Evolutionary conservation across 306 rosid species (phyloP).

Genomic region (Canavalia ensiformis): DNA sequence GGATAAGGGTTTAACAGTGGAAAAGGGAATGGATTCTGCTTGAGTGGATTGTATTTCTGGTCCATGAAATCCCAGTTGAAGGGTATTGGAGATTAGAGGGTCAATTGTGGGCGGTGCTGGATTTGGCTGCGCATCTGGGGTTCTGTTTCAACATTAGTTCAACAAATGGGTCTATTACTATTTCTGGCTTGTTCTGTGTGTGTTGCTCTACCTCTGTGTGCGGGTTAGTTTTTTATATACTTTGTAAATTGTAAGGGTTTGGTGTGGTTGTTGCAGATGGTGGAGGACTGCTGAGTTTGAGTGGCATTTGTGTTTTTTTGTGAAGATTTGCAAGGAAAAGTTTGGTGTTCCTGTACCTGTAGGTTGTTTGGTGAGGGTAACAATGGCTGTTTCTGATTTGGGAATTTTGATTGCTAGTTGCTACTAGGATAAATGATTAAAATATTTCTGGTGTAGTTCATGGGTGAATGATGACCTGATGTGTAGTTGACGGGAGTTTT

Average conservation of each 20-base stretch:
- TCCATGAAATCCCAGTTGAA: neutral
- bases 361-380: neutral
- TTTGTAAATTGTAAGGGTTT: neutral
- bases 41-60: neutral
- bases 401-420: neutral
- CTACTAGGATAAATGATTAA: neutral
- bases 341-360: neutral
- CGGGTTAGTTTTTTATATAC: neutral
- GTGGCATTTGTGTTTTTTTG: neutral
- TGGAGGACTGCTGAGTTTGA: neutral
- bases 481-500: neutral
- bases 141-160: slow-evolving; percentile 3
- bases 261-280: neutral
- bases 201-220: neutral
- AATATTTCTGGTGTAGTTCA: neutral
- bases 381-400: neutral
- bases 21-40: neutral
- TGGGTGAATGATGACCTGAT: neutral
- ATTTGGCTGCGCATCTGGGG: neutral
- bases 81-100: neutral
- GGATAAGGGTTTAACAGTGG: neutral
- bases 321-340: neutral
- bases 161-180: neutral
- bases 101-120: neutral
- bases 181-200: neutral